Conservation (phyloP, 208 protist genomes). For the Crithidia thermophila region DNA sequence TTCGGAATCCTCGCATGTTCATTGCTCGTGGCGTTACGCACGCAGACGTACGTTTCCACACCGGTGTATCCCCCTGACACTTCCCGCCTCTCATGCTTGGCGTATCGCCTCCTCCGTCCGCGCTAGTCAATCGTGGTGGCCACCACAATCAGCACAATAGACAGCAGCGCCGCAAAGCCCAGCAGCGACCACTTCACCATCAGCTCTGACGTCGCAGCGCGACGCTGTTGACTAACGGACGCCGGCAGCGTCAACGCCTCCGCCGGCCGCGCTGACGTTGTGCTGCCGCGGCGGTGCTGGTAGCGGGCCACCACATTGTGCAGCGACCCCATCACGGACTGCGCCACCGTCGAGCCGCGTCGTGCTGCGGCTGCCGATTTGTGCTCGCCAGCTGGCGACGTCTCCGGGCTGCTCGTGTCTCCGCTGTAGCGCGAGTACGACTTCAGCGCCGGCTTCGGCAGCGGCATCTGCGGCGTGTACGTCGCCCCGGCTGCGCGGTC, state of each 20-base stretch:
- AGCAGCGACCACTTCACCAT: slow-evolving; percentile 29
- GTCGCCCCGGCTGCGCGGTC: slow-evolving; percentile 3
- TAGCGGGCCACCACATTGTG: not conserved
- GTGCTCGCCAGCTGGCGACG: not conserved
- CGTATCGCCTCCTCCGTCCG: too few relatives aligned
- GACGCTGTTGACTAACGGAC: not conserved
- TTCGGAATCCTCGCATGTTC: too few relatives aligned
- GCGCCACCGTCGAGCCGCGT: not conserved
- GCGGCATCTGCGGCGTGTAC: slow-evolving; percentile 25
- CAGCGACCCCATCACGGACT: not conserved
- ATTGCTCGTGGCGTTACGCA: too few relatives aligned
- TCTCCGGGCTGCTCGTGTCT: not conserved
- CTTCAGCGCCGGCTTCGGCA: slow-evolving; percentile 31
- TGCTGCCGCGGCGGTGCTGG: not conserved
- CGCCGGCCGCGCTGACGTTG: not conserved
- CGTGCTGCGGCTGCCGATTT: not conserved
- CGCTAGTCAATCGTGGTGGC: slow-evolving; percentile 13
- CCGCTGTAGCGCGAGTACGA: slow-evolving; percentile 23
- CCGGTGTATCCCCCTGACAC: too few relatives aligned
- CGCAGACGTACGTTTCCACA: too few relatives aligned
- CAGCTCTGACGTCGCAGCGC: slow-evolving; percentile 1
- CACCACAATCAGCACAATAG: slow-evolving; percentile 2
- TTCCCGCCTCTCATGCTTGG: too few relatives aligned
- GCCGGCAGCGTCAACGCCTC: not conserved
- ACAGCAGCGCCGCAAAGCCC: slow-evolving; percentile 13